Base-by-base conservation (phyloP, 75 land plant genomes). In the Larix kaempferi region DNA sequence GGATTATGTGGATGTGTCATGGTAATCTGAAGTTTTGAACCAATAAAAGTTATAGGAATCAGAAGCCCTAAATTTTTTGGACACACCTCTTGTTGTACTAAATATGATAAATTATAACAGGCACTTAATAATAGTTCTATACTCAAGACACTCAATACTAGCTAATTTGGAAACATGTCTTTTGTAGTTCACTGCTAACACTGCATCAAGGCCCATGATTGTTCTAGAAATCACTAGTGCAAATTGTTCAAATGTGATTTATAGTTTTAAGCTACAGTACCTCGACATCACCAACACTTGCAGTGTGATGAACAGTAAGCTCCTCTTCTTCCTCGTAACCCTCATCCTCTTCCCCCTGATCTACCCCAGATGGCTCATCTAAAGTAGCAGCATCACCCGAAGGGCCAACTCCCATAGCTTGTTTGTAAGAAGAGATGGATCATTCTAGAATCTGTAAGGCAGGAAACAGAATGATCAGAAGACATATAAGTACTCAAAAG, bases 271-370 rank as follows among this genome's bases (percentile, higher is more conserved):
- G 52, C 44, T 11, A 69, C 21, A 21, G 41, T 69, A 69, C 72
- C 72, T 69, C 87, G 19, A 79, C 77, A 74, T 85, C 87, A 59
- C 87, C 87, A 59, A 83, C 76, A 78, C 86, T 84, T 12, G 86
- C 86, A 62, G 86, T 78, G 63, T 78, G 80, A 64, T 84, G 86
- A 25, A 84, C 86, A 21, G 86, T 83, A 44, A 81, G 64, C 49
- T 79, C 82, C 15, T 81, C 82, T 12, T 81, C 82, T 49, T 78
- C 82, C 52, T 81, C 82, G 14, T 52, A 57, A 21, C 59, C 85
- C 23, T 59, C 82, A 22, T 81, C 82, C 29, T 84, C 85, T 76
- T 84, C 85, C 14, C 39, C 85, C n/a, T 74, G 84, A 29, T 82
- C 84, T 69, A 23, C 25, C 11, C 72, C 52, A 37, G 52, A 41